phyloP scores from a whole-genome alignment of 2,329 filamentous ascomycete species.

The Trichophyton benhamiae region DNA sequence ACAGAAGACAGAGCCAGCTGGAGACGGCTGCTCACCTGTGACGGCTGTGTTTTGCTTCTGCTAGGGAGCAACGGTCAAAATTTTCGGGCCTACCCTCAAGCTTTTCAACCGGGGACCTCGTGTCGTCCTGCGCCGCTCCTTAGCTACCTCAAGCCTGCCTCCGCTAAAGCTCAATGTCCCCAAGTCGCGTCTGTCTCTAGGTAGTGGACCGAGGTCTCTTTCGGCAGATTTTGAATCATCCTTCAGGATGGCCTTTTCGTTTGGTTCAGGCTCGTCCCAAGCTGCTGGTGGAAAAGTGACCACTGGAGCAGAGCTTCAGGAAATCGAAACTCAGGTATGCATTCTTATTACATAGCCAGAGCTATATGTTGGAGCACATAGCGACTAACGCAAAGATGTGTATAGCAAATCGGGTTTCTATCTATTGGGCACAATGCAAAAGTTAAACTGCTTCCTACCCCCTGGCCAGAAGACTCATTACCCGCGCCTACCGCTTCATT shows the following conservation, averaged over 20 bases:
- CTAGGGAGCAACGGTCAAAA: constrained; percentile 24
- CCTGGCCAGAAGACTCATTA: constrained; percentile 58
- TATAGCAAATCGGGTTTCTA: constrained; percentile 64
- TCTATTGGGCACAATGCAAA: constrained; percentile 70
- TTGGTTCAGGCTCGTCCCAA: constrained; percentile 38
- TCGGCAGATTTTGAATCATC: constrained; percentile 25
- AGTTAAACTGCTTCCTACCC: constrained; percentile 60
- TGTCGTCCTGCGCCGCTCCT: constrained; percentile 31
- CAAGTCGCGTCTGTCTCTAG: constrained; percentile 23
- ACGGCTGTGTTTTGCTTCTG: constrained; percentile 2
- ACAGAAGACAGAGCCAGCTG: neutral
- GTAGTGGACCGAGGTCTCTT: constrained; percentile 25
- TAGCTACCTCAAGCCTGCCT: constrained; percentile 19
- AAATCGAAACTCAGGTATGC: constrained; percentile 68
- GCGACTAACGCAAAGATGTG: neutral
- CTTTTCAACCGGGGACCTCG: constrained; percentile 33
- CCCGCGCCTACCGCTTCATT: constrained; percentile 71
- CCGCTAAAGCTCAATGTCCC: constrained; percentile 26
- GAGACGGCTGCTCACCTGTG: neutral
- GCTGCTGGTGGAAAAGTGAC: constrained; percentile 27
- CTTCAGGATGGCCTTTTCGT: constrained; percentile 49
- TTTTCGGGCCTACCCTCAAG: constrained; percentile 34
- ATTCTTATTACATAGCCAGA: neutral
- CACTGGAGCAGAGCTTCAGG: constrained; percentile 55
- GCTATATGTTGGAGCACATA: constrained; percentile 1